Conservation (phyloP, 2,329 filamentous ascomycete genomes). For the Pezicula carpinea region DNA sequence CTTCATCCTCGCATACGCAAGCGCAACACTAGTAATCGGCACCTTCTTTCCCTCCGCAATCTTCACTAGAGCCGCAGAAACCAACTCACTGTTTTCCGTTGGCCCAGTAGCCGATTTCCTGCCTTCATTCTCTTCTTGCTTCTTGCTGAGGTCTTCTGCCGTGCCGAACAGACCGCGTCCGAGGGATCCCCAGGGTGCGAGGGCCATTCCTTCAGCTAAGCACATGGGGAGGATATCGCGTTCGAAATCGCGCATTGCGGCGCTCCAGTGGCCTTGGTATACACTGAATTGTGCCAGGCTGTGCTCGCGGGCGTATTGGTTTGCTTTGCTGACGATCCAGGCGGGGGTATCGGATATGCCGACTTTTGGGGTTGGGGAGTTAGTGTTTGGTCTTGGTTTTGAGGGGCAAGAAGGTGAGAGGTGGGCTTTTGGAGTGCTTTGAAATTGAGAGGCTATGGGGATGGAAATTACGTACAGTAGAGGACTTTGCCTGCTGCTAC, state of each 20-base stretch:
- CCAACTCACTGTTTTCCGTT: conserved; percentile 34
- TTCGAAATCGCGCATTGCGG: conserved; percentile 55
- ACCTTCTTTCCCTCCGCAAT: conserved; percentile 50
- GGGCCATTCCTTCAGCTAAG: conserved; percentile 49
- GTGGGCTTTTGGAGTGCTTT: too few species aligned
- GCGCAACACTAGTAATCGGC: conserved; percentile 44
- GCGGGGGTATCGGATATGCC: conserved; percentile 64
- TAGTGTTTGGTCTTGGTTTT: too few species aligned
- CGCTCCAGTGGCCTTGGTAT: conserved; percentile 62
- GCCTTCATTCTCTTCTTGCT: conserved; percentile 31
- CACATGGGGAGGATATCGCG: conserved; percentile 56
- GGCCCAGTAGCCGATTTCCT: too few species aligned
- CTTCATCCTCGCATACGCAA: conserved; percentile 57
- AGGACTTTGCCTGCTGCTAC: conserved; percentile 56
- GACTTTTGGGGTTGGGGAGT: conserved; percentile 25
- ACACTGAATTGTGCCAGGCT: conserved; percentile 63
- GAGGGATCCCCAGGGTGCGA: conserved; percentile 48
- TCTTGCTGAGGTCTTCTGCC: conserved; percentile 36
- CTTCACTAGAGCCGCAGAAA: conserved; percentile 51
- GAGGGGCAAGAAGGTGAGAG: too few species aligned
- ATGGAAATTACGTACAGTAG: conserved; percentile 34
- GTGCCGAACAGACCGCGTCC: conserved; percentile 42
- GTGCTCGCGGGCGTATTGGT: conserved; percentile 60
- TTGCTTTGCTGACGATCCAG: conserved; percentile 62
- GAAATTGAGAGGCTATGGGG: too few species aligned